Conservation (phyloP, 306 rosid genomes). For the Cyclanthera cordifolia region DNA sequence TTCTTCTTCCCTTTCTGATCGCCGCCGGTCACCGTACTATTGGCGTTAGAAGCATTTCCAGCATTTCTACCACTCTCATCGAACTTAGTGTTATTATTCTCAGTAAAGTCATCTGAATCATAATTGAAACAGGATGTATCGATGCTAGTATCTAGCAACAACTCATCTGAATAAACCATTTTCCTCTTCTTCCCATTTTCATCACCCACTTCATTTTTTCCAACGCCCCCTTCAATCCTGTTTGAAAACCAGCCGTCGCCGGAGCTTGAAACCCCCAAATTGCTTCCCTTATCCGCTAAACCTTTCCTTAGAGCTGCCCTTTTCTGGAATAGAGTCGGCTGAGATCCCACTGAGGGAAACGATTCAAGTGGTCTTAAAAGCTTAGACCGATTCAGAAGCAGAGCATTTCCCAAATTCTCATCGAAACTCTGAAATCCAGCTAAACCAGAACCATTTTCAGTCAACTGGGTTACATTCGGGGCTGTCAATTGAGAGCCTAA, state of each 20-base stretch:
- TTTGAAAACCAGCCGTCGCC: slow-evolving; percentile 1
- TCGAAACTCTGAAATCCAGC: slow-evolving; percentile 33
- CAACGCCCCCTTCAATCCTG: slow-evolving; percentile 12
- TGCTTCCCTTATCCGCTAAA: slow-evolving; percentile 26
- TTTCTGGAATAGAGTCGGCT: slow-evolving; percentile 79
- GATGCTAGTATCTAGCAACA: slow-evolving; percentile 38
- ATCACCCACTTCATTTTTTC: not conserved
- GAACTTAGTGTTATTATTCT: slow-evolving; percentile 17
- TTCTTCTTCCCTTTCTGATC: slow-evolving; percentile 89
- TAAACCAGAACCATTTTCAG: not conserved
- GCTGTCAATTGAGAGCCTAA: slow-evolving; percentile 33
- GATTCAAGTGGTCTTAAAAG: slow-evolving; percentile 49
- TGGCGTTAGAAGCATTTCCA: slow-evolving; percentile 35
- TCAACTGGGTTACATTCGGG: not conserved
- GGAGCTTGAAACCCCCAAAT: slow-evolving; percentile 30
- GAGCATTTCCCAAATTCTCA: slow-evolving; percentile 31
- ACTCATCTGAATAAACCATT: slow-evolving; percentile 27
- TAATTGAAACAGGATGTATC: slow-evolving; percentile 59
- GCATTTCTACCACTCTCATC: slow-evolving; percentile 40
- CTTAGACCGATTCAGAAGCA: slow-evolving; percentile 38
- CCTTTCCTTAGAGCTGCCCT: slow-evolving; percentile 38
- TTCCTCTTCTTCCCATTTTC: slow-evolving; percentile 15
- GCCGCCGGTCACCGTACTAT: slow-evolving; percentile 41
- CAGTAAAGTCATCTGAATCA: slow-evolving; percentile 68
- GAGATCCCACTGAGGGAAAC: slow-evolving; percentile 37